Evolutionary conservation across 2,329 filamentous ascomycete species (phyloP).

Genomic region (Fusarium chlamydosporum): DNA sequence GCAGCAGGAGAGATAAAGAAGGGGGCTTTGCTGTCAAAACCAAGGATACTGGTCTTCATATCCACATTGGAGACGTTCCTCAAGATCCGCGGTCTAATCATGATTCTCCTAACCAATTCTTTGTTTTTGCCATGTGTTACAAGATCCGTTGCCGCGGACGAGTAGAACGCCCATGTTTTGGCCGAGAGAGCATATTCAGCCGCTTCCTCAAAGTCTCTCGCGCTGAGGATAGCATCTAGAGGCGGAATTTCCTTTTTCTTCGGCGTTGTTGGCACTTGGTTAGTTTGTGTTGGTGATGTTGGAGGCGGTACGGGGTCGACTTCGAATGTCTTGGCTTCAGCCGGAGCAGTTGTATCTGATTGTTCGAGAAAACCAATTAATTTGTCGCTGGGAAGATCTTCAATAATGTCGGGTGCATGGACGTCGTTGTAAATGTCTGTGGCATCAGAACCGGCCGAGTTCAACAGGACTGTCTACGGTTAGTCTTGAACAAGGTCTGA

Average conservation of each 20-base stretch:
- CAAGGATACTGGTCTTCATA: conserved; percentile 68
- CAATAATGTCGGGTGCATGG: conserved; percentile 61
- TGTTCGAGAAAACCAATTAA: conserved; percentile 64
- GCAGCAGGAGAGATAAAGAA: conserved; percentile 75
- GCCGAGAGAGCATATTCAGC: conserved; percentile 67
- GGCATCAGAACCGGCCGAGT: conserved; percentile 68
- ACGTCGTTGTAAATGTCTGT: conserved; percentile 66
- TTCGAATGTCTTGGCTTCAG: background rate
- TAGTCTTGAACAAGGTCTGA: background rate
- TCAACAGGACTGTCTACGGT: conserved; percentile 60
- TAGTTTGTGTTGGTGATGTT: background rate
- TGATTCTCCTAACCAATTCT: conserved; percentile 67
- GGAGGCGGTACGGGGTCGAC: conserved; percentile 8
- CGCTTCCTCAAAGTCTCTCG: conserved; percentile 68
- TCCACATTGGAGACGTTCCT: conserved; percentile 67
- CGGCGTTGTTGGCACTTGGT: background rate
- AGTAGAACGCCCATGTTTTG: conserved; percentile 78
- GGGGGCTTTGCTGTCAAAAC: conserved; percentile 64
- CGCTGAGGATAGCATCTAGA: conserved; percentile 13
- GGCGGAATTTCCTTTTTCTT: background rate
- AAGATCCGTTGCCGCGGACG: conserved; percentile 73
- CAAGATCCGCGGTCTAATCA: conserved; percentile 71
- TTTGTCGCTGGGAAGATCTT: conserved; percentile 60
- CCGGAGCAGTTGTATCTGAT: background rate
- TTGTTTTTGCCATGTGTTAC: conserved; percentile 70